A percentile compares a stretch with the other conserved stretches of the same genome.
phyloP scores from a whole-genome alignment of 257 asterid genomes.

The Echites panduratus region DNA sequence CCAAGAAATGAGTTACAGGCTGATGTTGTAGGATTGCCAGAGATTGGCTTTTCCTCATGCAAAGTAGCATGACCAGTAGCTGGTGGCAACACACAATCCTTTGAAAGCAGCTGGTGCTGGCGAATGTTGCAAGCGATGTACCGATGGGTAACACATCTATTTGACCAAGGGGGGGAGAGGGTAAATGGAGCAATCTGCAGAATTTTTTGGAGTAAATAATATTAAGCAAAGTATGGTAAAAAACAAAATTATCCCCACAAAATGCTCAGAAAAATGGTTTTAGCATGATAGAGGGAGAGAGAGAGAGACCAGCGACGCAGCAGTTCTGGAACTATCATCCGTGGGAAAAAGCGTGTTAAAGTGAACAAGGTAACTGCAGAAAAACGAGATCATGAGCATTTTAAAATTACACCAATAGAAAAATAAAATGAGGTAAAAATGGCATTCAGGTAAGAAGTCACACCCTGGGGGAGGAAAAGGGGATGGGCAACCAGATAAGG shows the following conservation, averaged over 20 bases:
- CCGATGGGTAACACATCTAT: constrained; percentile 51
- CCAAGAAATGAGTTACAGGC: constrained; percentile 20
- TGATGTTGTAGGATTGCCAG: constrained; percentile 22
- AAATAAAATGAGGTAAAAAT: constrained; percentile 10
- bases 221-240: background rate
- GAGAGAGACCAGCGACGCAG: constrained; percentile 31
- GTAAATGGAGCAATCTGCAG: constrained; percentile 44
- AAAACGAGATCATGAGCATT: background rate
- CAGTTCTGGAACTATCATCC: constrained; percentile 30
- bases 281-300: background rate
- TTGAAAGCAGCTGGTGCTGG: constrained; percentile 36
- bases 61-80: constrained; percentile 26
- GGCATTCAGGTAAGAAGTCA: constrained; percentile 13
- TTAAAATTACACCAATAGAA: constrained; percentile 14
- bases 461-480: constrained; percentile 45
- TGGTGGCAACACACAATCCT: constrained; percentile 29
- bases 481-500: constrained; percentile 37
- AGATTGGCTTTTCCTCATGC: constrained; percentile 21
- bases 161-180: constrained; percentile 35
- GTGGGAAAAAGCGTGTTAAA: constrained; percentile 27
- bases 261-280: background rate
- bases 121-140: constrained; percentile 42
- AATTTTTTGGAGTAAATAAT: background rate
- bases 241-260: background rate
- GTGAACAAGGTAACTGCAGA: constrained; percentile 34